These are phyloP conservation scores for Arthrinium puccinioides DNA, from an alignment of 2,329 filamentous ascomycete genomes.

Conservation along the genomic window DNA sequence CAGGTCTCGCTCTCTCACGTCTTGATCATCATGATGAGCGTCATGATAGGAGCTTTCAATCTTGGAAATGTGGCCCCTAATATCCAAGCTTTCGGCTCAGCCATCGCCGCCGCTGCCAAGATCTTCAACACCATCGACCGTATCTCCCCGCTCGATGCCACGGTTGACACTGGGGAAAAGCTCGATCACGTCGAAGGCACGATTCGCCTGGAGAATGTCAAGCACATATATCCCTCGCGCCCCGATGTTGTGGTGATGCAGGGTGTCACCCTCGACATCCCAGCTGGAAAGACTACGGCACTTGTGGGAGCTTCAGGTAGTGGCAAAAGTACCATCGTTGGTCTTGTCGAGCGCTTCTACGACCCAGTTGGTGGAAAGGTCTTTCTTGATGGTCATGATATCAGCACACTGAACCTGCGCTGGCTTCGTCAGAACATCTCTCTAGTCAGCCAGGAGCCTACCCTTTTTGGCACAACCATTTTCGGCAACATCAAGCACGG, in stretches of 20 bases:
- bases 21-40: constrained; percentile 78
- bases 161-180: constrained; percentile 61
- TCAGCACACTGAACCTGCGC: constrained; percentile 72
- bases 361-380: constrained; percentile 76
- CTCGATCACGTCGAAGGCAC: constrained; percentile 67
- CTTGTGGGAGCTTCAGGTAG: constrained; percentile 91
- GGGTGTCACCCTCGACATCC: constrained; percentile 70
- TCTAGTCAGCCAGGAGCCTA: constrained; percentile 87
- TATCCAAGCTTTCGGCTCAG: constrained; percentile 76
- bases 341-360: constrained; percentile 90
- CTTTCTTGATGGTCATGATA: constrained; percentile 74
- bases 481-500: constrained; percentile 87
- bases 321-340: constrained; percentile 91
- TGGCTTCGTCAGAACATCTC: constrained; percentile 93
- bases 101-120: constrained; percentile 77
- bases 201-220: constrained; percentile 75
- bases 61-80: constrained; percentile 84
- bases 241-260: constrained; percentile 88
- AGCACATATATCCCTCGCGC: constrained; percentile 90
- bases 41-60: constrained; percentile 90
- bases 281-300: constrained; percentile 86
- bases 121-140: constrained; percentile 94
- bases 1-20: constrained; percentile 63
- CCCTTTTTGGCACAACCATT: constrained; percentile 84
- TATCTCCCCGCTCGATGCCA: constrained; percentile 73